Evolutionary conservation across 108 stramenopile species (phyloP).

Genomic region (Licmophora abbreviata): DNA sequence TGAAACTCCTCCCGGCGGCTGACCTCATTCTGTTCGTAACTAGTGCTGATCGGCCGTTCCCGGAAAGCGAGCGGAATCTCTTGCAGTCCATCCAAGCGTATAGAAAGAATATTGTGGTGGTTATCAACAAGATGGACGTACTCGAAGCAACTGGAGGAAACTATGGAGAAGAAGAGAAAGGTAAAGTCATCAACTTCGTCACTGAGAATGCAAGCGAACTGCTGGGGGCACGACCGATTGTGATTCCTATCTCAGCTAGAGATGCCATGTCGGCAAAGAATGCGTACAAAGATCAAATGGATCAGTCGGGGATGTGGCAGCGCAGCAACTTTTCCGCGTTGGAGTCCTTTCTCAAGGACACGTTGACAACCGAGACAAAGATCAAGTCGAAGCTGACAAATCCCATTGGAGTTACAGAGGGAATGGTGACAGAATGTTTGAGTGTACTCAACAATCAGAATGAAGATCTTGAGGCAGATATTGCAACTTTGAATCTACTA

Average conservation of each 20-base stretch:
- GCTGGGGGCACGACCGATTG: constrained; percentile 59
- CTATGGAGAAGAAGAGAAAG: constrained; percentile 51
- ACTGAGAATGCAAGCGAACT: constrained; percentile 56
- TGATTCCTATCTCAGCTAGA: constrained; percentile 63
- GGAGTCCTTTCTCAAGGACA: constrained; percentile 59
- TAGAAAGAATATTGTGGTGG: constrained; percentile 63
- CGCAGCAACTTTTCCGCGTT: constrained; percentile 51
- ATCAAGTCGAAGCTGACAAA: constrained; percentile 66
- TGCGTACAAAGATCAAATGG: neutral
- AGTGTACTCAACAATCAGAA: constrained; percentile 27
- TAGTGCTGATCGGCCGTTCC: constrained; percentile 79
- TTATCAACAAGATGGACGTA: constrained; percentile 87
- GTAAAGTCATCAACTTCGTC: constrained; percentile 68
- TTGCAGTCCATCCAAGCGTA: constrained; percentile 56
- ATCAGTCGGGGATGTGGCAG: constrained; percentile 31
- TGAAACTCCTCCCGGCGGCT: constrained; percentile 61
- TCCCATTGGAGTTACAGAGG: constrained; percentile 73
- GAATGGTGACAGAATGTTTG: constrained; percentile 48
- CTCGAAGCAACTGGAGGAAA: constrained; percentile 53
- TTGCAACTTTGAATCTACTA: constrained; percentile 54
- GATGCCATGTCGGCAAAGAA: constrained; percentile 58
- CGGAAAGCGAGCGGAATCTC: constrained; percentile 55
- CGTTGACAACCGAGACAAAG: constrained; percentile 65
- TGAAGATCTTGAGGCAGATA: constrained; percentile 51
- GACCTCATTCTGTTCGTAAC: constrained; percentile 81